Conservation (phyloP, 345 rosid genomes). For the Gossypium ekmanianum region DNA sequence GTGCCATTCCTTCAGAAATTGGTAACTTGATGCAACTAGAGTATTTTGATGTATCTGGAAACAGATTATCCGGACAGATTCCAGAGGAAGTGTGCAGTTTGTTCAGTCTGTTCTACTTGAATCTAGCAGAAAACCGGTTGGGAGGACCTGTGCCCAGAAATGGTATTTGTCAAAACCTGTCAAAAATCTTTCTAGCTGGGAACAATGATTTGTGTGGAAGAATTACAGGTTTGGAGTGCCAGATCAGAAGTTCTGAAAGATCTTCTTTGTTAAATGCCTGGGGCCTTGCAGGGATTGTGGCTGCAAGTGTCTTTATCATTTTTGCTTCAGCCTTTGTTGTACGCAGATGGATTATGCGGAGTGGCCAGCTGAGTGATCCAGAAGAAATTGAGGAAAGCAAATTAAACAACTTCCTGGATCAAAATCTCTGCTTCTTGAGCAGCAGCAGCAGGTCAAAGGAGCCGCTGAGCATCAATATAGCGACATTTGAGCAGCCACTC, state of each 20-base stretch:
- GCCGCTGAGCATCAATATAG: conserved; percentile 81
- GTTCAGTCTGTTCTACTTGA: conserved; percentile 40
- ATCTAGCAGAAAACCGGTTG: conserved; percentile 48
- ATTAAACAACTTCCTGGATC: conserved; percentile 45
- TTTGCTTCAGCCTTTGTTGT: conserved; percentile 32
- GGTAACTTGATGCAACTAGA: conserved; percentile 63
- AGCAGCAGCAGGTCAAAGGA: conserved; percentile 69
- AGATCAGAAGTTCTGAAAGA: conserved; percentile 27
- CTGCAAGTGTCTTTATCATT: conserved; percentile 40
- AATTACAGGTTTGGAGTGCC: conserved; percentile 41
- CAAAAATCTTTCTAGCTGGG: conserved; percentile 43
- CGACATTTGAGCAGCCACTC: conserved; percentile 84
- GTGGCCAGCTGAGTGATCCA: conserved; percentile 32
- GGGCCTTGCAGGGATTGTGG: conserved; percentile 45
- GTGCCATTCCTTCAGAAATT: conserved; percentile 54
- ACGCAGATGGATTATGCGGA: conserved; percentile 41
- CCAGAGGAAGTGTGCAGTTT: conserved; percentile 49
- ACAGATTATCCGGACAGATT: conserved; percentile 57
- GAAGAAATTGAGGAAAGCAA: conserved; percentile 52
- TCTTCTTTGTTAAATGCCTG: conserved; percentile 34
- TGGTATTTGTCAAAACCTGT: conserved; percentile 56
- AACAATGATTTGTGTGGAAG: conserved; percentile 62
- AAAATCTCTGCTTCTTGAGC: conserved; percentile 52
- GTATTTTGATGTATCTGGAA: conserved; percentile 56
- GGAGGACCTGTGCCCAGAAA: conserved; percentile 57